These are phyloP conservation scores for Cryoendolithus antarcticus DNA, from an alignment of 2,329 filamentous ascomycete species.

Conservation along the genomic window DNA sequence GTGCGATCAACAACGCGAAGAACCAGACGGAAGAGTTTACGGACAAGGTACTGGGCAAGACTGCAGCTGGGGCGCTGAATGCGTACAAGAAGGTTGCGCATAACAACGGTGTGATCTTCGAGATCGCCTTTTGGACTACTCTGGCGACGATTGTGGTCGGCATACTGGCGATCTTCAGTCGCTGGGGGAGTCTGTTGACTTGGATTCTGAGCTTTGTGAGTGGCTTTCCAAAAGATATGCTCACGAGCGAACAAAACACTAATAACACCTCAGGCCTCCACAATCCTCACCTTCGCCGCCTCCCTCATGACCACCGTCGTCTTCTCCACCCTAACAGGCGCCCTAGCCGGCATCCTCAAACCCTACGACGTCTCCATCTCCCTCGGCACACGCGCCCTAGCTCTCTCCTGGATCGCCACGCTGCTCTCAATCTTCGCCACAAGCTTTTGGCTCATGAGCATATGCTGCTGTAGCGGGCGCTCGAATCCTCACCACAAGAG, in stretches of 20 bases:
- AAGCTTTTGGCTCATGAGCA: conserved; percentile 83
- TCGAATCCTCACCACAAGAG: conserved; percentile 34
- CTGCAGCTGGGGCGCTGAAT: conserved; percentile 54
- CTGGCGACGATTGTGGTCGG: conserved; percentile 63
- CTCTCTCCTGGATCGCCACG: conserved; percentile 64
- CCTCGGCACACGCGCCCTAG: conserved; percentile 59
- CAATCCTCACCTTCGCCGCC: conserved; percentile 49
- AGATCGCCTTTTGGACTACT: conserved; percentile 59
- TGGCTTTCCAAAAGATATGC: conserved; percentile 28
- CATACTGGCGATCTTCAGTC: conserved; percentile 70
- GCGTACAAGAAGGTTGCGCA: conserved; percentile 62
- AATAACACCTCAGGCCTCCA: conserved; percentile 28
- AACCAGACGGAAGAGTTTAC: conserved; percentile 31
- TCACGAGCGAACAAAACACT: no score
- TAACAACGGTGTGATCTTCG: conserved; percentile 75
- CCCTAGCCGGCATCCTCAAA: conserved; percentile 54
- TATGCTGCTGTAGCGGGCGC: conserved; percentile 79
- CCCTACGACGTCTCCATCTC: conserved; percentile 57
- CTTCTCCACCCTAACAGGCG: conserved; percentile 55
- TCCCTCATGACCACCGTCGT: conserved; percentile 65
- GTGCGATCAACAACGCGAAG: conserved; percentile 34
- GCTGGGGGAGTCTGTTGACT: conserved; percentile 69
- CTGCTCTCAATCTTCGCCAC: conserved; percentile 62
- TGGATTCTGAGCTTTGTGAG: conserved; percentile 62
- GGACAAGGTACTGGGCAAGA: conserved; percentile 45